Evolutionary conservation across 805 yeast species (phyloP), one percentile per base, ranked within the genome.

Genomic region (Grigorovia jiainica): DNA sequence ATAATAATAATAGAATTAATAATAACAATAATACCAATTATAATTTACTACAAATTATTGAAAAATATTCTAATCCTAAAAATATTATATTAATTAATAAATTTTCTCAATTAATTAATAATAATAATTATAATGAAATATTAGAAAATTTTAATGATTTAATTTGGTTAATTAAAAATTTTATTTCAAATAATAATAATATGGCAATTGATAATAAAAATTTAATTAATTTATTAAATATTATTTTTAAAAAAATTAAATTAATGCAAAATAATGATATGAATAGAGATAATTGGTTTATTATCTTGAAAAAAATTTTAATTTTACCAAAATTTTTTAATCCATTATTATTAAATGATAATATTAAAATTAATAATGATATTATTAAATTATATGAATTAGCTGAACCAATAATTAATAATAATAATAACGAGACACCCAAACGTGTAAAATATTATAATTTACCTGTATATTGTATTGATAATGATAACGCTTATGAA

Each of bases 381-480:
- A 1, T 11, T 19, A 24, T 16, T 3, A 11, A 19, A 19, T 5
- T 36, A 10, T 36, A 25, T 25, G 24, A 30, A 36, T 7, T n/a
- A 11, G 30, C 24, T 13, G 10, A 18, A 17, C 13, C 11, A 3
- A 23, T 16, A 19, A 16, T 13, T 4, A 5, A n/a, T 3, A 16
- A 16, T 11, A 29, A 24, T 13, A 55, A 56, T 32, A 7, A 34
- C 20, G 17, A 6, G 2, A 36, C 11, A 13, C 5, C 19, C 7
- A 27, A 20, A 7, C 20, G 39, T 18, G 63, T 82, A n/a, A 68
- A 68, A 21, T 73, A 70, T 48, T 61, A 61, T 0, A 62, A 69
- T 36, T 53, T 72, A 10, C 71, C 75, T 0, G 78, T 87, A 1
- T 90, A 78, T 57, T 87, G 97, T 61, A 86, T 90, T 44, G 98